These are phyloP conservation scores for Fusarium staphyleae DNA, from an alignment of 2,329 filamentous ascomycete genomes.

Conservation along the genomic window DNA sequence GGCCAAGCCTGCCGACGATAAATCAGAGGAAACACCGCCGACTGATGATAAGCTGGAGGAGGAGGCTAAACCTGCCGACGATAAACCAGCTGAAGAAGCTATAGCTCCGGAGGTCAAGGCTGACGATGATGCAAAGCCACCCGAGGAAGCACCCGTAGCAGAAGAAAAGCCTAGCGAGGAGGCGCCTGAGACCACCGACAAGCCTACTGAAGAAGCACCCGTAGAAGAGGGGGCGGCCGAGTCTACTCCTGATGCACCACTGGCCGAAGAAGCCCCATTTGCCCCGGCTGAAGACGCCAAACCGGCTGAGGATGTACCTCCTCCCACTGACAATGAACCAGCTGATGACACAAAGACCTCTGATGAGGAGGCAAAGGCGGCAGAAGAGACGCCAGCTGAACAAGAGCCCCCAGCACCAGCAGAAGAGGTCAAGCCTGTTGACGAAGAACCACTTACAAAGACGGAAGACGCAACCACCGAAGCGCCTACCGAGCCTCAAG, in stretches of 20 bases:
- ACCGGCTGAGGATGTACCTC: constrained; percentile 24
- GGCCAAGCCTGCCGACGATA: constrained; percentile 19
- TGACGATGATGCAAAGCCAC: not conserved
- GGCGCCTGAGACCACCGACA: constrained; percentile 9
- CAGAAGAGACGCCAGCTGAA: constrained; percentile 20
- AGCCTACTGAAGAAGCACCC: constrained; percentile 2
- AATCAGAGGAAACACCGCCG: constrained; percentile 13
- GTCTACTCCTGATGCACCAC: constrained; percentile 2
- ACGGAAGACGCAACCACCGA: constrained; percentile 28
- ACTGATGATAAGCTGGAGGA: constrained; percentile 13
- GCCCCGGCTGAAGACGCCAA: constrained; percentile 16
- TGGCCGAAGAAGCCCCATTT: constrained; percentile 10
- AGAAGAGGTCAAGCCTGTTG: constrained; percentile 24
- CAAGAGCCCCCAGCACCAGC: constrained; percentile 24
- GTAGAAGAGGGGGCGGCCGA: constrained; percentile 6
- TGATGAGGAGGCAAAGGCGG: constrained; percentile 26
- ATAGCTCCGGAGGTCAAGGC: constrained; percentile 1
- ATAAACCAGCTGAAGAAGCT: not conserved
- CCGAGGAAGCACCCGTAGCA: constrained; percentile 7
- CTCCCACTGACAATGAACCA: constrained; percentile 34
- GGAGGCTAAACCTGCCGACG: not conserved
- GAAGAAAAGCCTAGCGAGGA: constrained; percentile 2
- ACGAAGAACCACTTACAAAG: constrained; percentile 23
- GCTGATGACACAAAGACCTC: constrained; percentile 28
- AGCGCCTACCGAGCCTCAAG: constrained; percentile 25